Percentiles rank a stretch among this genome's conserved stretches.
These are phyloP conservation scores for Ampelomyces quisqualis DNA, from an alignment of 2,329 filamentous ascomycete species.

Conservation along the genomic window DNA sequence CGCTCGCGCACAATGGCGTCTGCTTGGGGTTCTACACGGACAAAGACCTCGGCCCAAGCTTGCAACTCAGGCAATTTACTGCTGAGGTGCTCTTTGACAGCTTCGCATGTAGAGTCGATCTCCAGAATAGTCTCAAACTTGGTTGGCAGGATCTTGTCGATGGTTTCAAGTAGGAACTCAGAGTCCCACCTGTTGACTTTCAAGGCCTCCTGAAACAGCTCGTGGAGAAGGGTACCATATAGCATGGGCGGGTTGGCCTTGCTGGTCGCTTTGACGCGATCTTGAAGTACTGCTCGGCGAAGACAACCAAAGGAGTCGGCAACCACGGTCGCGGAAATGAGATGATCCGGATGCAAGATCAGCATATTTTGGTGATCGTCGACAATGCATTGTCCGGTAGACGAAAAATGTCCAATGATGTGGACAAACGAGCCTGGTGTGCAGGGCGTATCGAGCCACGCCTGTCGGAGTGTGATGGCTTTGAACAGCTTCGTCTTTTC, in stretches of 20 bases:
- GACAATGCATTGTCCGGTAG: constrained; percentile 71
- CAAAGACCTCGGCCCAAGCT: constrained; percentile 80
- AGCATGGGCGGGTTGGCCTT: constrained; percentile 78
- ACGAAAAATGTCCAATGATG: constrained; percentile 75
- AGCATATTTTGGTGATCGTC: constrained; percentile 82
- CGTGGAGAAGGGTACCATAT: constrained; percentile 91
- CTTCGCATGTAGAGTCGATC: constrained; percentile 71
- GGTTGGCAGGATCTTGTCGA: constrained; percentile 68
- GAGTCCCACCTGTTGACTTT: constrained; percentile 79
- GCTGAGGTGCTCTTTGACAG: constrained; percentile 76
- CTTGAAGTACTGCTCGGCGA: constrained; percentile 87
- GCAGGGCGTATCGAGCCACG: constrained; percentile 82
- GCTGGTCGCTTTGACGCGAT: constrained; percentile 87
- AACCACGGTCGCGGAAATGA: constrained; percentile 91
- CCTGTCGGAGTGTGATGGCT: constrained; percentile 74
- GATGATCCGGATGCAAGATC: constrained; percentile 90
- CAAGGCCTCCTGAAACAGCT: constrained; percentile 90
- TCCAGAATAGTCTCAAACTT: constrained; percentile 89
- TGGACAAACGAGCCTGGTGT: constrained; percentile 77
- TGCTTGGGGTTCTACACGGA: constrained; percentile 68
- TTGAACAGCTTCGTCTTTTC: constrained; percentile 68
- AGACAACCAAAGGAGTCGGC: constrained; percentile 95
- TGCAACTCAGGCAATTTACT: constrained; percentile 81
- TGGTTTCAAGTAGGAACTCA: constrained; percentile 64
- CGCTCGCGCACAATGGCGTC: constrained; percentile 77